A percentile compares a stretch with the other conserved stretches of the same genome.
Evolutionary conservation across 176 grass and related monocot species (phyloP).

Genomic region (Guadua angustifolia): DNA sequence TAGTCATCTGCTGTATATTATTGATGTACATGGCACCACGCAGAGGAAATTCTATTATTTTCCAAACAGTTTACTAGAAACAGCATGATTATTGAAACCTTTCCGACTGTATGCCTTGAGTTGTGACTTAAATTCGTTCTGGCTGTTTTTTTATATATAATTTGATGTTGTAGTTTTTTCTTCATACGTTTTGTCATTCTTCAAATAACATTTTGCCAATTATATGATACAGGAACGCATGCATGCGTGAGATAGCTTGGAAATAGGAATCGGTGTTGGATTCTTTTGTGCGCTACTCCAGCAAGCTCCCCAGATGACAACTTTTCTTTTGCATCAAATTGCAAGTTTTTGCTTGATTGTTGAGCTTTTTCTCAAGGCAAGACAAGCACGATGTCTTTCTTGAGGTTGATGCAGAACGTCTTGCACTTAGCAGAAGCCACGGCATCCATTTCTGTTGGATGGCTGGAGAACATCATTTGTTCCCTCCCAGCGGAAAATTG

Average conservation of each 20-base stretch:
- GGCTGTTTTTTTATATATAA: not conserved
- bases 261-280: not conserved
- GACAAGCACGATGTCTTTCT: not conserved
- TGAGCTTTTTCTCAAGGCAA: slow-evolving; percentile 22
- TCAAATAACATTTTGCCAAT: slow-evolving; percentile 25
- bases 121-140: not conserved
- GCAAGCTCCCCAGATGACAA: slow-evolving; percentile 39
- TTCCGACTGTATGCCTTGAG: not conserved
- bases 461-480: slow-evolving; percentile 13
- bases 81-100: not conserved
- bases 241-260: slow-evolving; percentile 39
- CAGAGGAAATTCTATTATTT: not conserved
- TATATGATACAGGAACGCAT: slow-evolving; percentile 36
- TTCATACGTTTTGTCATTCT: not conserved
- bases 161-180: not conserved
- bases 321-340: slow-evolving; percentile 32
- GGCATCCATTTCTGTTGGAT: slow-evolving; percentile 21
- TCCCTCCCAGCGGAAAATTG: slow-evolving; percentile 37
- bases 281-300: slow-evolving; percentile 38
- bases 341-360: slow-evolving; percentile 42
- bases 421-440: slow-evolving; percentile 33
- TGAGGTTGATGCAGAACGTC: slow-evolving; percentile 26
- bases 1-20: not conserved
- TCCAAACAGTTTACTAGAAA: not conserved
- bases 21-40: not conserved